phyloP scores from a whole-genome alignment of 78 protist species.

The Protostelium mycophagum region DNA sequence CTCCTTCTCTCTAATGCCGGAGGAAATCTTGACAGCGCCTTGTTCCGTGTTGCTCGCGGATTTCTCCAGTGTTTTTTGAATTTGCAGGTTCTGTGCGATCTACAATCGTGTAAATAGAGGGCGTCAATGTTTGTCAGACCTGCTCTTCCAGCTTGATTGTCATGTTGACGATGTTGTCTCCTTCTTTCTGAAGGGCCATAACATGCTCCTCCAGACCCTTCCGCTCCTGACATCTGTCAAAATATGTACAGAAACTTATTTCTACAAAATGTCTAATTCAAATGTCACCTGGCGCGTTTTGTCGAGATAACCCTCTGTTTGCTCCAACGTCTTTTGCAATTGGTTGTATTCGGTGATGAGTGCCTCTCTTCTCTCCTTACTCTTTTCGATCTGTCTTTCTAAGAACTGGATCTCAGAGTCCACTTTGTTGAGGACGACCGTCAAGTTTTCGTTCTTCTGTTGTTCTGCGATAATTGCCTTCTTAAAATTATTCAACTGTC shows the following conservation, averaged over 20 bases:
- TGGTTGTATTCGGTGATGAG: background rate
- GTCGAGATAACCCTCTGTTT: background rate
- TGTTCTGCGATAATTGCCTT: slow-evolving; percentile 18
- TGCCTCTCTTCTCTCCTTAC: background rate
- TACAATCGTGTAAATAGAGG: background rate
- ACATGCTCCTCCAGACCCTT: background rate
- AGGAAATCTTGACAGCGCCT: background rate
- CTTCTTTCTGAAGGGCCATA: background rate
- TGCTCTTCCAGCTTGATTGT: background rate
- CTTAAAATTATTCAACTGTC: slow-evolving; percentile 19
- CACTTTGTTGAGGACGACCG: background rate
- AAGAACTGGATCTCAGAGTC: background rate
- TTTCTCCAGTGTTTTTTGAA: background rate
- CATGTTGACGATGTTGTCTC: background rate
- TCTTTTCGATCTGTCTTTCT: background rate
- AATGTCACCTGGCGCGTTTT: background rate
- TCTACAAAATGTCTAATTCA: too few relatives aligned
- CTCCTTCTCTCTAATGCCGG: slow-evolving; percentile 5
- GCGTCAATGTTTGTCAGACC: background rate
- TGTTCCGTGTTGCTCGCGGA: background rate
- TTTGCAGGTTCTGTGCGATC: background rate
- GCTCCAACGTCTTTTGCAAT: slow-evolving; percentile 6
- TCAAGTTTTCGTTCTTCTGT: slow-evolving; percentile 2
- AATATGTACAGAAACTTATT: background rate
- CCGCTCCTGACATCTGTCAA: slow-evolving; percentile 1